Conservation (phyloP, 108 stramenopile species). For the Chaetoceros muelleri region DNA sequence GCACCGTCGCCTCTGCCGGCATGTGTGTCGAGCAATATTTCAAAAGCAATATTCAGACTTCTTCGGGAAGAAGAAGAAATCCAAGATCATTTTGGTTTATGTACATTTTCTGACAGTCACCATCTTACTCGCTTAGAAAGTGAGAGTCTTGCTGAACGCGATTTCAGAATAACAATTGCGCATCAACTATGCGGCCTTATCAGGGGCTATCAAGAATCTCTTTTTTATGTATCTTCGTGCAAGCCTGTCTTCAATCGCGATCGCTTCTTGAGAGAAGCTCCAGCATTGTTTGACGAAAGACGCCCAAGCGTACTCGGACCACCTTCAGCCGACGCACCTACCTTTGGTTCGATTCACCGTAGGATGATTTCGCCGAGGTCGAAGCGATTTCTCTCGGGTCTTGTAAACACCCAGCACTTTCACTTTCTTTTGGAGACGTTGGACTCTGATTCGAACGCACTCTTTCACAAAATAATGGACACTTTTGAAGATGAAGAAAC, state of each 20-base stretch:
- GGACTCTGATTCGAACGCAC: slow-evolving; percentile 38
- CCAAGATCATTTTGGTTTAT: slow-evolving; percentile 45
- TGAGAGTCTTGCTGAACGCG: slow-evolving; percentile 67
- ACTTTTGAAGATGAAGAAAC: slow-evolving; percentile 21
- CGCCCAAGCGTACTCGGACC: slow-evolving; percentile 12
- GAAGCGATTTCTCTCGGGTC: slow-evolving; percentile 62
- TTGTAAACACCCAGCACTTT: slow-evolving; percentile 81
- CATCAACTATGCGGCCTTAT: slow-evolving; percentile 70
- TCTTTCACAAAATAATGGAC: slow-evolving; percentile 80
- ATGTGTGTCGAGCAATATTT: slow-evolving; percentile 56
- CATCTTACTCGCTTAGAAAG: slow-evolving; percentile 58
- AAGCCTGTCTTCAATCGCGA: slow-evolving; percentile 79
- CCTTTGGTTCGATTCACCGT: slow-evolving; percentile 7
- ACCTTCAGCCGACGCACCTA: slow-evolving; percentile 15
- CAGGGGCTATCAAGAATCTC: slow-evolving; percentile 75
- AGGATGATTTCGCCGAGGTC: slow-evolving; percentile 57
- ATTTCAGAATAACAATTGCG: slow-evolving; percentile 69
- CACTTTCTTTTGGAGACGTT: slow-evolving; percentile 63
- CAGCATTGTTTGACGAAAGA: slow-evolving; percentile 64
- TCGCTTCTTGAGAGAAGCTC: slow-evolving; percentile 67
- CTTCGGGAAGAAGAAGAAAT: slow-evolving; percentile 63
- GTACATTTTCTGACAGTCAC: slow-evolving; percentile 27
- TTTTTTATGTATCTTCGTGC: slow-evolving; percentile 51
- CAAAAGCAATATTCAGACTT: slow-evolving; percentile 60
- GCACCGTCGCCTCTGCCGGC: slow-evolving; percentile 65